Base-by-base conservation (phyloP, 352 stramenopile species). In the Pythium chondricola region DNA sequence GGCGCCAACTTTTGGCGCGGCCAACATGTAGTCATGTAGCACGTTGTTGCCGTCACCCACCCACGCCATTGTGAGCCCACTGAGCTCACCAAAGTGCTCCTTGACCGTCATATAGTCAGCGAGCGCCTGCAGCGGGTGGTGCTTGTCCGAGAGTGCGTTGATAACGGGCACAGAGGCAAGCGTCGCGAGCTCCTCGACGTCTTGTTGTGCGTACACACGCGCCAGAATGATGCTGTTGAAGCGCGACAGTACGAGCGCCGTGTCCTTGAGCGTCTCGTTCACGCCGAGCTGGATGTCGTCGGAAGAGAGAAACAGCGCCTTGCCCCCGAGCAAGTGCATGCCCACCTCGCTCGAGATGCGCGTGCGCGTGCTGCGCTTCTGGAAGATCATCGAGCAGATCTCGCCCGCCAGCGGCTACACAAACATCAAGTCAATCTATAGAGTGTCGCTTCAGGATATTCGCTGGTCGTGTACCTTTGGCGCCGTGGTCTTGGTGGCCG, bases 21-120 rank as follows among this genome's bases (percentile, higher is more conserved):
- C 95, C 14, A 98, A 68, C 93, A 98, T 98, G 48, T 98, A 93
- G 65, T 98, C 95, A 58, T 99, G 96, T 36, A 97, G 65, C 24
- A 98, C 89, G 45, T 99, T 99, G 75, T 99, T 99, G 44, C 95
- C 95, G 60, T 99, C 97, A 48, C 97, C 97, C 41, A 99, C 96
- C 93, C 95, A 99, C 31, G 93, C 81, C 30, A 99, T 71, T 27
- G 92, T 98, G 36, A 98, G 87, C 5, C 92, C 93, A 17, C 92
- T 65, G 18, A 91, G 61, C 41, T 74, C 68, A 27, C 85, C 85
- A 56, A 95, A 96, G 51, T 91, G 83, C 51, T 96, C 81, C 63
- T 98, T 90, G 33, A 99, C 79, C 3, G 95, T 98, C 88, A 98
- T 93, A 37, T 98, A 87, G 74, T 99, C 97, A 1, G 96, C 97